Evolutionary conservation across 371 early-diverging fungal genomes (phyloP).

Genomic region (Mucor saturninus): DNA sequence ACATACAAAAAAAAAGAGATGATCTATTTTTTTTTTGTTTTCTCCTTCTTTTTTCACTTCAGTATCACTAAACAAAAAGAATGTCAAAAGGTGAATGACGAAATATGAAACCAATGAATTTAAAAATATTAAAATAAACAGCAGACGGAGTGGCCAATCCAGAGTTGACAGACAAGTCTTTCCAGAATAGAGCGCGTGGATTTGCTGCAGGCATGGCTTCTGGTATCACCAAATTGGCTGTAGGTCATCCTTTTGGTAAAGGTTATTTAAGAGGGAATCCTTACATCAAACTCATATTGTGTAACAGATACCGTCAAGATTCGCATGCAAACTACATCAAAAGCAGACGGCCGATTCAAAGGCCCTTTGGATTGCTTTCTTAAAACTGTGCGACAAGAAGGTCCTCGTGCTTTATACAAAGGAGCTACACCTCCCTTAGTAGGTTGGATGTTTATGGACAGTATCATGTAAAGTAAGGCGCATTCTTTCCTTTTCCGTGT

Average conservation of each 20-base stretch:
- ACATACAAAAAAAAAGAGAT: no score
- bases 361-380: slow-evolving; percentile 87
- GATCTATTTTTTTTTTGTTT: no score
- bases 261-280: no score
- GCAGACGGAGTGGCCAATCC: slow-evolving; percentile 33
- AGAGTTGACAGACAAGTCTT: slow-evolving; percentile 43
- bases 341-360: slow-evolving; percentile 75
- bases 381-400: slow-evolving; percentile 76
- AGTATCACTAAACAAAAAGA: no score
- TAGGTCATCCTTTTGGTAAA: slow-evolving; percentile 84
- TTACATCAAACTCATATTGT: not conserved
- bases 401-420: slow-evolving; percentile 84
- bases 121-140: no score
- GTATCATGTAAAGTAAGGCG: slow-evolving; percentile 63
- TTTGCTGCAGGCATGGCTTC: slow-evolving; percentile 82
- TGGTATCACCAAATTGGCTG: slow-evolving; percentile 79
- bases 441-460: slow-evolving; percentile 94
- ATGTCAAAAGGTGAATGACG: no score
- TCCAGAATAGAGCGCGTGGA: slow-evolving; percentile 70
- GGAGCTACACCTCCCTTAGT: slow-evolving; percentile 92
- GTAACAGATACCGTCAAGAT: slow-evolving; percentile 75
- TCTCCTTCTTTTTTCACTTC: no score
- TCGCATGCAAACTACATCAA: slow-evolving; percentile 79
- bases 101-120: no score
- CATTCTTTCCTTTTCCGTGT: not conserved